Evolutionary conservation across 805 yeast species (phyloP).

Genomic region (Monosporozyma yasuniensis): DNA sequence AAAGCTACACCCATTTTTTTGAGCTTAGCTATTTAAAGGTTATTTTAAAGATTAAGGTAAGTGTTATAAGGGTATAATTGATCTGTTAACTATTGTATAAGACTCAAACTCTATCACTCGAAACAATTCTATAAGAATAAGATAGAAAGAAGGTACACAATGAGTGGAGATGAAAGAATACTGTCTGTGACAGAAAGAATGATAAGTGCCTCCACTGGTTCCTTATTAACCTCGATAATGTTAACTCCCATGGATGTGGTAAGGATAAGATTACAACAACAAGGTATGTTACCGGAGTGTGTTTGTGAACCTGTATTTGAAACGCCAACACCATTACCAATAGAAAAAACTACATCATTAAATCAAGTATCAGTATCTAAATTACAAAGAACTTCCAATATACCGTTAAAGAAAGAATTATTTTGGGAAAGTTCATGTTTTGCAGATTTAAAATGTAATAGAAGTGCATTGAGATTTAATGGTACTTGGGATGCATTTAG

Average conservation of each 20-base stretch:
- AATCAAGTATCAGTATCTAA: background rate
- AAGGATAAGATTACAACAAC: conserved; percentile 69
- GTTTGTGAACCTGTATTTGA: conserved; percentile 14
- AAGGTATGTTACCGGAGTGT: conserved; percentile 48
- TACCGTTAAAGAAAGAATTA: conserved; percentile 4
- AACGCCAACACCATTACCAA: background rate
- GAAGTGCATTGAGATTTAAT: conserved; percentile 31
- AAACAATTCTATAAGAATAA: too few relatives aligned
- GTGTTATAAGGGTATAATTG: too few relatives aligned
- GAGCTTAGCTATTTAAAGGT: background rate
- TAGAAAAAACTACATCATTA: background rate
- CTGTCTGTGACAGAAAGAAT: conserved; percentile 45
- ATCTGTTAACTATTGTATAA: too few relatives aligned
- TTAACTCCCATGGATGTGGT: conserved; percentile 79
- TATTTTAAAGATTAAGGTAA: background rate
- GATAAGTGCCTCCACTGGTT: conserved; percentile 73
- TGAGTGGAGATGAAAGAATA: conserved; percentile 1
- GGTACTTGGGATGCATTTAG: conserved; percentile 72
- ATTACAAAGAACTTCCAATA: background rate
- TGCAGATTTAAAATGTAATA: conserved; percentile 26
- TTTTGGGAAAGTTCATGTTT: conserved; percentile 31
- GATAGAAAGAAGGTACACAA: background rate
- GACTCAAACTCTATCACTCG: too few relatives aligned
- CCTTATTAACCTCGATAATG: conserved; percentile 59
- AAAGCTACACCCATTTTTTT: background rate